Base-by-base conservation (phyloP, 495 filamentous ascomycete species). In the Hypoxylon perforatum region DNA sequence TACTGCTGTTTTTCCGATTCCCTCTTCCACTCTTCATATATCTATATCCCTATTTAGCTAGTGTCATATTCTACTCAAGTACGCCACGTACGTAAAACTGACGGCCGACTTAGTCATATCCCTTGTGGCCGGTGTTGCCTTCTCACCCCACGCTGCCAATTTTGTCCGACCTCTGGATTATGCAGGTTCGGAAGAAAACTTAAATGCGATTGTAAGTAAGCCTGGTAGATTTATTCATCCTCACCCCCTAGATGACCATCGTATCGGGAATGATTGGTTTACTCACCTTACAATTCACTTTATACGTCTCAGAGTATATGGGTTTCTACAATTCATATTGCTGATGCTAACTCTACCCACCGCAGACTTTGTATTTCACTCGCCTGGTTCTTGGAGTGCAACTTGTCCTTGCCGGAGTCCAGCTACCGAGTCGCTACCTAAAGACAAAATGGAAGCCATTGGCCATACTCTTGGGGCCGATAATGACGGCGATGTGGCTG, bases 401-500 rank as follows among this genome's bases (percentile, higher is more conserved):
- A 77, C 81, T 98, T 42, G 91, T 97, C 14, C 80, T 97, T 8
- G 92, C 93, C 4, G 94, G 94, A 17, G 87, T 97, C 0, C 94
- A 97, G 74, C 81, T 98, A n/a, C 94, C 94, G 9, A 92, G 88
- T 69, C 90, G 91, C 38, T 97, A 97, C 70, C 80, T 97, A 38
- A 78, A 82, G 72, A 85, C 82, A 65, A 87, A 97, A 90, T 94
- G 92, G 92, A 90, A 86, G 64, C 87, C 88, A 23, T 79, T 98
- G 18, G 76, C 85, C 0, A 73, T 94, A 8, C 85, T 97, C 3
- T 84, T 97, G 8, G 93, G 93, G 0, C 94, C 94, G 8, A 88
- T 91, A 33, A 97, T 97, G 93, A 84, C 85, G 12, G 80, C 80
- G 58, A 97, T 97, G 93, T 97, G 94, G 94, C 64, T 96, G n/a